Conservation (phyloP, 2,329 filamentous ascomycete species). For the Coniochaeta sp. region DNA sequence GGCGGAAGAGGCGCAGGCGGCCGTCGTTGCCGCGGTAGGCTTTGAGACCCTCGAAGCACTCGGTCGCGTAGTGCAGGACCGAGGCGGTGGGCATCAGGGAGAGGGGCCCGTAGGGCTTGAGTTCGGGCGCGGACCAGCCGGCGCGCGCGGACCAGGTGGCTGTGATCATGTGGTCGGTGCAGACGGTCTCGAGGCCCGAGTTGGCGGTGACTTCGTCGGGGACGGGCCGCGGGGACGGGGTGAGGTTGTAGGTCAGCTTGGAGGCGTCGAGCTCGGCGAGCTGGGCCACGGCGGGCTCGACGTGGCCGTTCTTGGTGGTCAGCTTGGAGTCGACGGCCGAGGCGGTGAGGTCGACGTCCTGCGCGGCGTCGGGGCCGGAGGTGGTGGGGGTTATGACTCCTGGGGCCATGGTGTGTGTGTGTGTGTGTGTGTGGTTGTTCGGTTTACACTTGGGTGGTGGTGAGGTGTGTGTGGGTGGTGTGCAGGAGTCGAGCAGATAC, state of each 20-base stretch:
- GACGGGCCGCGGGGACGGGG: conserved; percentile 41
- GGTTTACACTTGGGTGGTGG: too few species aligned
- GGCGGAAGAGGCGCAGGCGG: conserved; percentile 70
- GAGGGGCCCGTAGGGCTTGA: conserved; percentile 72
- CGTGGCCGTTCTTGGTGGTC: neutral
- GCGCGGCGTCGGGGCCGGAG: conserved; percentile 34
- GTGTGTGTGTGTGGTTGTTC: conserved; percentile 48
- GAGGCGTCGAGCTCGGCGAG: conserved; percentile 55
- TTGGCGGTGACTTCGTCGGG: conserved; percentile 41
- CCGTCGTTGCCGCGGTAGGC: conserved; percentile 73
- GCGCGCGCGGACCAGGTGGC: conserved; percentile 55
- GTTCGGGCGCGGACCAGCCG: conserved; percentile 68
- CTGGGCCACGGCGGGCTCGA: conserved; percentile 27
- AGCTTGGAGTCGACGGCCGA: conserved; percentile 32
- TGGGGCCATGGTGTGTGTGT: conserved; percentile 21
- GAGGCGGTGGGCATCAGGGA: conserved; percentile 74
- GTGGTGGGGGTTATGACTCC: conserved; percentile 16
- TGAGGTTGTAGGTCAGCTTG: conserved; percentile 48
- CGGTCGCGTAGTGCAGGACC: conserved; percentile 80
- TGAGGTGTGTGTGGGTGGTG: neutral
- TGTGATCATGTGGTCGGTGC: conserved; percentile 86
- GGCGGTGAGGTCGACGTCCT: conserved; percentile 44
- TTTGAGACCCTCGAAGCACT: conserved; percentile 84
- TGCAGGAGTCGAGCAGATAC: neutral
- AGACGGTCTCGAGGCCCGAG: conserved; percentile 44